Evolutionary conservation across 495 filamentous ascomycete genomes (phyloP), one percentile per base, ranked within the genome.

Genomic region (Parachaetomium inaequale): DNA sequence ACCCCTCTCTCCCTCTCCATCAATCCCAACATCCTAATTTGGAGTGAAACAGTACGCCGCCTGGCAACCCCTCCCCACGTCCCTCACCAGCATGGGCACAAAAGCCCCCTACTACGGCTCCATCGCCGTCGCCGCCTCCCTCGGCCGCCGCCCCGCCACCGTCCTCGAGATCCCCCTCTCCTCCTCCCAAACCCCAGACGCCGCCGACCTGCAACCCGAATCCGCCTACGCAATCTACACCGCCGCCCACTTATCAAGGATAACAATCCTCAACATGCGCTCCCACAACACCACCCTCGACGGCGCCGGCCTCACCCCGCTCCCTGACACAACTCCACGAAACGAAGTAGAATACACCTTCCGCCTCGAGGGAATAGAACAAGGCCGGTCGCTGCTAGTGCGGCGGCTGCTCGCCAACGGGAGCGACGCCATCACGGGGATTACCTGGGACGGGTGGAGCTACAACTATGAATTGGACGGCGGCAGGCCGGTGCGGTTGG

Each of bases 101-200:
- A 87, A 86, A 66, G 70, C 86, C 0, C 85, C 86, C 0, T 89
- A 87, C 70, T 88, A 89, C 70, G 87, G 85, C 19, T 84, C 82
- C 67, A 75, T 87, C 34, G 81, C 81, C 46, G 83, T 84, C 0
- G 84, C 86, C 4, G 78, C 82, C 6, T 77, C 84, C 67, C 69
- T 88, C 10, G 80, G 81, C n/a, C 28, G 15, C 34, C 26, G 49
- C 43, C 59, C 68, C 31, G 74, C 70, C 50, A 72, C 66, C 28
- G 73, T 82, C n/a, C 66, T 69, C 31, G 76, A 80, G 58, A 63
- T 84, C 12, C 76, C 77, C 11, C 67, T 84, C 50, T 26, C 74
- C 0, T 71, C 74, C 0, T 71, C 79, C 3, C 25, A 17, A 11
- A 21, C 3, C n/a, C 12, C 55, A 17, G 4, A 25, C 17, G 21